Conservation (phyloP, 495 filamentous ascomycete genomes). For the Penicillium pulvis region DNA sequence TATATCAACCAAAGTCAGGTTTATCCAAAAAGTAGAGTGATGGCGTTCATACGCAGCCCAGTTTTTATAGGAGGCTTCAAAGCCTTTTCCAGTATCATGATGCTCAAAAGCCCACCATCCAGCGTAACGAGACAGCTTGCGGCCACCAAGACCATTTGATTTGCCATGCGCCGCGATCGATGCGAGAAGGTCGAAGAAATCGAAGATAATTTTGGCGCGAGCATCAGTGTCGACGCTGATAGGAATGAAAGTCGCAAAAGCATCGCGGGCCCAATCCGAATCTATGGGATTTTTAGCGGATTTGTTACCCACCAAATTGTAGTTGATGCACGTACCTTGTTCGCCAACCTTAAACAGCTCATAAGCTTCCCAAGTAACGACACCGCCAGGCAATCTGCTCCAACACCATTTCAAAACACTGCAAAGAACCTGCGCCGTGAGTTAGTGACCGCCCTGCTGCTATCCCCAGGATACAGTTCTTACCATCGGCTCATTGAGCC, state of each 20-base stretch:
- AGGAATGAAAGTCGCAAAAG: conserved; percentile 95
- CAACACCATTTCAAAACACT: conserved; percentile 99
- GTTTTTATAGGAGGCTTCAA: conserved; percentile 88
- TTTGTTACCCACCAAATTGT: not conserved
- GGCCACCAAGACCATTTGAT: conserved; percentile 87
- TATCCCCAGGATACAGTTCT: conserved; percentile 9
- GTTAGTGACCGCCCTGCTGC: not conserved
- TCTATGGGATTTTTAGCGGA: conserved; percentile 53
- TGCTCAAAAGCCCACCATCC: conserved; percentile 99
- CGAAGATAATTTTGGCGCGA: conserved; percentile 85
- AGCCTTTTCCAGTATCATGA: conserved; percentile 79
- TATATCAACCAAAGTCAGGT: conserved; percentile 37
- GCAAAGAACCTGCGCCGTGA: conserved; percentile 71
- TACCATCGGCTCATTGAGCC: conserved; percentile 94
- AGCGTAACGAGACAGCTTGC: conserved; percentile 92
- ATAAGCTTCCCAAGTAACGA: conserved; percentile 97
- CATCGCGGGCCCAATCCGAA: conserved; percentile 87
- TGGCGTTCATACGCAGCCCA: conserved; percentile 62
- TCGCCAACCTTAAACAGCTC: conserved; percentile 95
- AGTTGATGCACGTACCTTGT: conserved; percentile 61
- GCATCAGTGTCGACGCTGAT: conserved; percentile 89
- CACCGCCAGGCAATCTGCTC: conserved; percentile 87
- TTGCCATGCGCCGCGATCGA: conserved; percentile 84
- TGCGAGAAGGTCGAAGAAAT: conserved; percentile 93
- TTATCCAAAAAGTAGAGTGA: not conserved